These are phyloP conservation scores for Sonneratia caseolaris DNA, from an alignment of 345 rosid species.

Conservation along the genomic window DNA sequence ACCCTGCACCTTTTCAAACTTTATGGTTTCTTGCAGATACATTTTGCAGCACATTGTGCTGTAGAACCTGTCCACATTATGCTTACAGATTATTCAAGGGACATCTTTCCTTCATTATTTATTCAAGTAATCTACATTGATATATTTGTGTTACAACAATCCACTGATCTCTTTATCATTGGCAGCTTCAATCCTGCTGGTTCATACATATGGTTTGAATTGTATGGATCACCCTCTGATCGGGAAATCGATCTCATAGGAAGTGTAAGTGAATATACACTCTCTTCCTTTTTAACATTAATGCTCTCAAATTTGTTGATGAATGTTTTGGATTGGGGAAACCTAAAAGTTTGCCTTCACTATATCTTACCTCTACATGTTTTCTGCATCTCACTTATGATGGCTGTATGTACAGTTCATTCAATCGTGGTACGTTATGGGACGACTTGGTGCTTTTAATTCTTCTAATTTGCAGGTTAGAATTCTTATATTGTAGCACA, in stretches of 20 bases:
- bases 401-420: slow-evolving; percentile 40
- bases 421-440: slow-evolving; percentile 97
- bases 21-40: not conserved
- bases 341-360: not conserved
- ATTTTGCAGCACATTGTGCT: not conserved
- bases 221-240: slow-evolving; percentile 76
- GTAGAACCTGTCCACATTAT: not conserved
- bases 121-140: not conserved
- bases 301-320: not conserved
- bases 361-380: not conserved
- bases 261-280: slow-evolving; percentile 36
- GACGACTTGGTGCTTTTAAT: slow-evolving; percentile 87
- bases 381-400: not conserved
- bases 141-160: not conserved
- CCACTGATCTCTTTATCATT: not conserved
- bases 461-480: slow-evolving; percentile 87
- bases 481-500: not conserved
- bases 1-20: not conserved
- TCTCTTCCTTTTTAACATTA: slow-evolving; percentile 2
- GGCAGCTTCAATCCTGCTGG: slow-evolving; percentile 75
- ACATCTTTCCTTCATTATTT: not conserved
- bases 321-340: not conserved
- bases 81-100: not conserved
- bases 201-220: slow-evolving; percentile 86
- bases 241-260: slow-evolving; percentile 77